Percentiles rank a stretch among this genome's conserved stretches.
phyloP scores from a whole-genome alignment of 2,329 filamentous ascomycete genomes.

The Nakataea oryzae region DNA sequence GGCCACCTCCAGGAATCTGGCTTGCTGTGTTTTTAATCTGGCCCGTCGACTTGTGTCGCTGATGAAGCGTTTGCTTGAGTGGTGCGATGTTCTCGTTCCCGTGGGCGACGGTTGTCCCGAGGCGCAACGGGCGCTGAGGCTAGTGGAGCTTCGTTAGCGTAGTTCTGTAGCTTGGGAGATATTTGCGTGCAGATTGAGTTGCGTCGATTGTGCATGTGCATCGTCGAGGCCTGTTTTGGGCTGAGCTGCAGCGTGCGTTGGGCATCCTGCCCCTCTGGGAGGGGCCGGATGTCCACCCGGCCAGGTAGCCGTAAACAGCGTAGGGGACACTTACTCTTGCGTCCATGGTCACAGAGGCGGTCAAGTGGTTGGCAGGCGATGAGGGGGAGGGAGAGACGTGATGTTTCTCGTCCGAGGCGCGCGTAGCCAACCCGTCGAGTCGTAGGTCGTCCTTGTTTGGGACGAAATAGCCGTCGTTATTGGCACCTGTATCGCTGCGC shows the following conservation, averaged over 20 bases:
- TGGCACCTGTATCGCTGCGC: background rate
- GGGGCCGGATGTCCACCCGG: too few relatives aligned
- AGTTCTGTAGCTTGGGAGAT: background rate
- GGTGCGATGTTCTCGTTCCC: constrained; percentile 60
- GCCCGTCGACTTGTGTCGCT: constrained; percentile 73
- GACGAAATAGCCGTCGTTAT: too few relatives aligned
- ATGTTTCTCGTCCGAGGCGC: background rate
- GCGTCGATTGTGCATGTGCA: background rate
- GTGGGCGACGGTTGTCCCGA: constrained; percentile 21
- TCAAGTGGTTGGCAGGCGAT: background rate
- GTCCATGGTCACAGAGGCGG: constrained; percentile 21
- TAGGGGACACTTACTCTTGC: constrained; percentile 23
- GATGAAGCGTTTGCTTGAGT: constrained; percentile 55
- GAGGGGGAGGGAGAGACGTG: background rate
- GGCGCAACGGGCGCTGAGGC: constrained; percentile 58
- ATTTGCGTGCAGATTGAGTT: background rate
- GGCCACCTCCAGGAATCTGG: constrained; percentile 29
- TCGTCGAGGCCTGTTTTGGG: background rate
- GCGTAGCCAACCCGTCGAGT: background rate
- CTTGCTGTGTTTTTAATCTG: constrained; percentile 32
- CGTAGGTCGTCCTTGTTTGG: background rate
- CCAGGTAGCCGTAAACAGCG: background rate
- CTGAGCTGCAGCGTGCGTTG: background rate
- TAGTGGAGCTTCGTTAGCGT: constrained; percentile 20
- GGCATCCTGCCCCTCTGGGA: background rate